Evolutionary conservation across 2,329 filamentous ascomycete species (phyloP).

Genomic region (Ampelomyces quisqualis): DNA sequence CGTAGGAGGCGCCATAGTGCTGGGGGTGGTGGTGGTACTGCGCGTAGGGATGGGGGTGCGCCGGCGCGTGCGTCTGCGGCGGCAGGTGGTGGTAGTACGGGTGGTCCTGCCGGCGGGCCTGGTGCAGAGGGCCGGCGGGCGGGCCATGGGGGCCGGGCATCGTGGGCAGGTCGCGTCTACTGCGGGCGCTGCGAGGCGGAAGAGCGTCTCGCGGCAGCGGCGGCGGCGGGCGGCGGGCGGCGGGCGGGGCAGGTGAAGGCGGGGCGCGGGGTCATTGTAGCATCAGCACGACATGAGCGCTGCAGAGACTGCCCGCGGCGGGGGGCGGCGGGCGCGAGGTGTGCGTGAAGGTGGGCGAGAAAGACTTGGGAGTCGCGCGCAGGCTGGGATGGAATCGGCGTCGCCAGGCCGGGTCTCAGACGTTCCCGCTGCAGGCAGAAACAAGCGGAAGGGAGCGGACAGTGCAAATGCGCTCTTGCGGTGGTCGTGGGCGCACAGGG

Average conservation of each 20-base stretch:
- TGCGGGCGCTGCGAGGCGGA: slow-evolving; percentile 36
- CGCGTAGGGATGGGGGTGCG: slow-evolving; percentile 30
- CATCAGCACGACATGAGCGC: slow-evolving; percentile 42
- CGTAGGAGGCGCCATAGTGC: slow-evolving; percentile 46
- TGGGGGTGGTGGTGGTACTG: slow-evolving; percentile 39
- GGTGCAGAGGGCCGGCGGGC: slow-evolving; percentile 43
- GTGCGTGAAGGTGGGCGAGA: slow-evolving; percentile 9
- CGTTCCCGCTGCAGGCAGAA: no score
- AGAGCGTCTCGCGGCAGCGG: slow-evolving; percentile 30
- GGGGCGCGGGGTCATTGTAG: slow-evolving; percentile 35
- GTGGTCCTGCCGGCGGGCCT: slow-evolving; percentile 46
- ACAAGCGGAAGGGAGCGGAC: no score
- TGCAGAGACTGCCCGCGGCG: slow-evolving; percentile 28
- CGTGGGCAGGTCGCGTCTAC: slow-evolving; percentile 62
- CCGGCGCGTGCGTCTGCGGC: slow-evolving; percentile 21
- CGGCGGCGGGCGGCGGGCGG: slow-evolving; percentile 12
- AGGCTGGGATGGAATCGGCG: no score
- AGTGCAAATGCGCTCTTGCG: no score
- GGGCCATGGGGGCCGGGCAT: slow-evolving; percentile 65
- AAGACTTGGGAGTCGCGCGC: slow-evolving; percentile 20
- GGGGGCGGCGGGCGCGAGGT: slow-evolving; percentile 9
- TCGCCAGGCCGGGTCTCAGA: no score
- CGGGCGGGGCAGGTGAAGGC: slow-evolving; percentile 20
- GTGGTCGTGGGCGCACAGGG: no score
- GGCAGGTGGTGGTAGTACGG: slow-evolving; percentile 37